These are phyloP conservation scores for Acmispon strigosus DNA, from an alignment of 306 rosid species.

Conservation along the genomic window DNA sequence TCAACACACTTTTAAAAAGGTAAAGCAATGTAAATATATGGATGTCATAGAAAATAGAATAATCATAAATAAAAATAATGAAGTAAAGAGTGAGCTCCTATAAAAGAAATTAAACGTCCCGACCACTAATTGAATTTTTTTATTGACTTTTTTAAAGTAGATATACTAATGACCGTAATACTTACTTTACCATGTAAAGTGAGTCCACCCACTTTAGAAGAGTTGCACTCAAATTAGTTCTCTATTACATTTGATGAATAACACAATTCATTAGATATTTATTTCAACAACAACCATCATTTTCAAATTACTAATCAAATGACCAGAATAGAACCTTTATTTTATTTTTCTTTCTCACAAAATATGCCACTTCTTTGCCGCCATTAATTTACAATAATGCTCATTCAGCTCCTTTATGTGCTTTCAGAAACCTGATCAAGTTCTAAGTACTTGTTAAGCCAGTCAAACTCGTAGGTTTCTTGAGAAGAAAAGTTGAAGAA, in stretches of 20 bases:
- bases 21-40: too few species aligned
- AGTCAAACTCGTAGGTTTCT: constrained; percentile 36
- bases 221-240: too few species aligned
- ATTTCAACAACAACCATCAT: not conserved
- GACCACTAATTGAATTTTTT: too few species aligned
- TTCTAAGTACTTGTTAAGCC: constrained; percentile 48
- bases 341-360: not conserved
- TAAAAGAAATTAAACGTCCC: too few species aligned
- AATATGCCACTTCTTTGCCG: not conserved
- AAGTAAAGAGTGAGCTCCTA: too few species aligned
- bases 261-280: not conserved
- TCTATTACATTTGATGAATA: not conserved
- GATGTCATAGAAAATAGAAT: too few species aligned
- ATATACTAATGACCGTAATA: too few species aligned
- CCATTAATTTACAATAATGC: not conserved
- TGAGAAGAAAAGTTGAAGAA: constrained; percentile 44
- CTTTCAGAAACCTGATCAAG: constrained; percentile 24
- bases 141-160: too few species aligned
- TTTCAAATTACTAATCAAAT: not conserved
- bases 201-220: too few species aligned
- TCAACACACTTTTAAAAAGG: too few species aligned
- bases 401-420: not conserved
- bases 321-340: not conserved
- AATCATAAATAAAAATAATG: too few species aligned
- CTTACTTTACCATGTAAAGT: too few species aligned